Conservation (phyloP, 257 asterid genomes). For the Solanum sitiens region DNA sequence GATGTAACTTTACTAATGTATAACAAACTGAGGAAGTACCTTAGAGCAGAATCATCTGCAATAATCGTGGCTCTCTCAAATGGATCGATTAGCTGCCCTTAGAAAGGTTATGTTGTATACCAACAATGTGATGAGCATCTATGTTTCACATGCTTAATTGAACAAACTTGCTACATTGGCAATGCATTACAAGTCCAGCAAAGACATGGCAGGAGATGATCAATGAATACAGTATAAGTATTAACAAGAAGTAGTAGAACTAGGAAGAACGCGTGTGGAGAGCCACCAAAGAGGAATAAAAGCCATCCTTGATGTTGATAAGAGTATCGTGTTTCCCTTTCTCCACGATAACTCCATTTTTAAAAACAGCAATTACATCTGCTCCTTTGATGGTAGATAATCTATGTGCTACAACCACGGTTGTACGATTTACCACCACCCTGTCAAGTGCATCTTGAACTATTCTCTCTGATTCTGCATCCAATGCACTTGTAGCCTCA, state of each 20-base stretch:
- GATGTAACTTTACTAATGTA: neutral
- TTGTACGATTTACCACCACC: conserved; percentile 66
- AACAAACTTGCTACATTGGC: neutral
- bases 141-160: neutral
- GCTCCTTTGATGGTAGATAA: conserved; percentile 73
- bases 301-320: conserved; percentile 50
- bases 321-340: conserved; percentile 67
- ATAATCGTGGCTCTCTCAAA: neutral
- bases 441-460: conserved; percentile 78
- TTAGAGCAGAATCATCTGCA: neutral
- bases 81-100: neutral
- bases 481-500: conserved; percentile 84
- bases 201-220: neutral
- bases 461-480: conserved; percentile 73
- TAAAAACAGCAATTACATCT: conserved; percentile 71
- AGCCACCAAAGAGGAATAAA: conserved; percentile 60
- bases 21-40: neutral
- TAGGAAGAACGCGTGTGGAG: conserved; percentile 42
- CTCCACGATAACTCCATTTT: conserved; percentile 69
- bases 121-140: neutral
- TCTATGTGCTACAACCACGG: conserved; percentile 80
- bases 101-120: neutral
- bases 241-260: neutral
- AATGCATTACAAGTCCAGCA: neutral
- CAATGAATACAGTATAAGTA: neutral